Evolutionary conservation across 257 asterid species (phyloP).

Genomic region (Solanum bukasovii): DNA sequence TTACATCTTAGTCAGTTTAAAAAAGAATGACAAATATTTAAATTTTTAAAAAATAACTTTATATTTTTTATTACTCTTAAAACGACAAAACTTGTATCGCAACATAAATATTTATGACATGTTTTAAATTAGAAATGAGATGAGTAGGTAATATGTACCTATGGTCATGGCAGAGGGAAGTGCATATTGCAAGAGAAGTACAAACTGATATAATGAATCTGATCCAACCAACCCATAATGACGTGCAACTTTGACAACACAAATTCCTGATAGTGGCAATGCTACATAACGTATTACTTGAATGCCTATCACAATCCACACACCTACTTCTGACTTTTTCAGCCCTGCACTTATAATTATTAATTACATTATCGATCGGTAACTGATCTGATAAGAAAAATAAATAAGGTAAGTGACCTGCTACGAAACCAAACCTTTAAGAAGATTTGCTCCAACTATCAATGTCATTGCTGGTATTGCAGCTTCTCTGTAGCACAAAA

Average conservation of each 20-base stretch:
- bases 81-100: too few species aligned
- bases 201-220: constrained; percentile 24
- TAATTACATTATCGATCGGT: not conserved
- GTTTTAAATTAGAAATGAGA: not conserved
- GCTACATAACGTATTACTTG: constrained; percentile 8
- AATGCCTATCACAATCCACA: constrained; percentile 10
- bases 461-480: constrained; percentile 17
- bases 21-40: too few species aligned
- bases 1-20: too few species aligned
- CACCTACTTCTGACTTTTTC: constrained; percentile 8
- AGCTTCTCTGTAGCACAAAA: constrained; percentile 8
- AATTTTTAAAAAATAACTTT: too few species aligned
- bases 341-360: constrained; percentile 8
- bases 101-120: too few species aligned
- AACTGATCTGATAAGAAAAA: too few species aligned
- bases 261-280: constrained; percentile 19
- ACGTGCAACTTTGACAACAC: constrained; percentile 16
- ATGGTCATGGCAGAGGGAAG: constrained; percentile 29
- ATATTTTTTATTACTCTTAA: too few species aligned
- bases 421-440: not conserved
- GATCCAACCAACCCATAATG: constrained; percentile 23
- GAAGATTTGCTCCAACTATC: constrained; percentile 19
- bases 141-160: constrained; percentile 2
- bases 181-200: constrained; percentile 27
- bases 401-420: too few species aligned